A percentile compares a stretch with the other conserved stretches of the same genome.
Evolutionary conservation across 345 rosid species (phyloP).

Genomic region (Populus alba): DNA sequence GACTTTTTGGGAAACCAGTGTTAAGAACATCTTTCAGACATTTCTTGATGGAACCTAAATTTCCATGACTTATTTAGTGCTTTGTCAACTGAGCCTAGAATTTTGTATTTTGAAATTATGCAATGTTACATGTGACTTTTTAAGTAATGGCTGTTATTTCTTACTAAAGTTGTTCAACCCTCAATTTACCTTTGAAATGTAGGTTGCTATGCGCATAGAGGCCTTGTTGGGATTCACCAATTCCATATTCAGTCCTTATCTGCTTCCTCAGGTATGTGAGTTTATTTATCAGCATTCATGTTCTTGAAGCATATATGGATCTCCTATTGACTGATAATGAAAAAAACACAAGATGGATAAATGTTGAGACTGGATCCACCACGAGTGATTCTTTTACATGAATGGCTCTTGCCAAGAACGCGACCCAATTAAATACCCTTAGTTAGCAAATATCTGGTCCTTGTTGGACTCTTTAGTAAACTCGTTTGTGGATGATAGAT

Average conservation of each 20-base stretch:
- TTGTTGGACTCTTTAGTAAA: background rate
- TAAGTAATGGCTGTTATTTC: background rate
- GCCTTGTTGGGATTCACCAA: constrained; percentile 51
- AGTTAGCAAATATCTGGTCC: background rate
- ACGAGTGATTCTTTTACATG: background rate
- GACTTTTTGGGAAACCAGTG: background rate
- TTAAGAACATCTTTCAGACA: background rate
- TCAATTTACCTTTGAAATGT: constrained; percentile 9
- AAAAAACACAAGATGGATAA: too few species aligned
- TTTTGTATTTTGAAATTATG: background rate
- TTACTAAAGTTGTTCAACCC: background rate
- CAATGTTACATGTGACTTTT: background rate
- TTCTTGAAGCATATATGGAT: background rate
- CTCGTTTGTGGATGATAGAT: background rate
- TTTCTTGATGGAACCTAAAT: background rate
- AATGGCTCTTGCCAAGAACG: background rate
- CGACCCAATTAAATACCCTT: background rate
- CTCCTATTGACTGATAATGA: background rate
- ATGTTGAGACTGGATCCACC: background rate
- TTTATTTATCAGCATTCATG: background rate
- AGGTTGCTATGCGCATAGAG: constrained; percentile 66
- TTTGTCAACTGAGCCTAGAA: background rate
- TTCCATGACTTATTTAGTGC: background rate
- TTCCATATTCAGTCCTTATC: constrained; percentile 53
- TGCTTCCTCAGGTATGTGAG: constrained; percentile 52